Evolutionary conservation across 257 asterid genomes (phyloP), one percentile per base, ranked within the genome.

Genomic region (Salvia rosmarinus): DNA sequence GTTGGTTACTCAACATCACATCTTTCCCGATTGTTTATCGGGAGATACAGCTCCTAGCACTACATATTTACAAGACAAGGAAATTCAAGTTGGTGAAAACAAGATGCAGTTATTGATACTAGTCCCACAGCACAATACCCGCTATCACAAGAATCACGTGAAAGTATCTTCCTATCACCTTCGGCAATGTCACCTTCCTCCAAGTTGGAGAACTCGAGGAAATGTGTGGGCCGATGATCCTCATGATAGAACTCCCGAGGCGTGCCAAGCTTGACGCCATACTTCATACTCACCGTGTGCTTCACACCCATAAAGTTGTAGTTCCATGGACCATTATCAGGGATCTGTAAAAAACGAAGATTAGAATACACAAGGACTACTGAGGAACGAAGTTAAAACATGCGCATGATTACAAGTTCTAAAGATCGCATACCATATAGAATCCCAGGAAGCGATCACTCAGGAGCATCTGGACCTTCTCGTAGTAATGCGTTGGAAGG

Each of bases 381-480:
- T 25, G 30, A 71, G 28, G 44, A 9, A 13, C 30, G 42, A 37
- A n/a, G 67, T 44, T 2, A 43, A 14, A 54, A 4, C n/a, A n/a
- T n/a, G n/a, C n/a, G n/a, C n/a, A n/a, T 3, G 55, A 6, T 6
- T 3, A 47, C 28, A 2, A 43, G 28, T 2, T 2, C 13, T 5
- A 58, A 55, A 12, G 16, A 61, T 37, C 2, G 0, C 23, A 16
- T n/a, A 94, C 98, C 99, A 95, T 95, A 87, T 95, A 95, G 76
- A 95, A 95, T 50, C 99, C 99, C 2, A 89, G 92, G 81, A 95
- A 95, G 14, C 99, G 94, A 61, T 95, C 99, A 81, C 99, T 95
- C 62, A 95, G 57, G 16, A 95, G 98, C 99, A 95, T 91, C 57
- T 95, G 99, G 35, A 95, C 99, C 78, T 95, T 95, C 87, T 95